Conservation (phyloP, 768 basidiomycete species). For the Cystobasidium onofrii region DNA sequence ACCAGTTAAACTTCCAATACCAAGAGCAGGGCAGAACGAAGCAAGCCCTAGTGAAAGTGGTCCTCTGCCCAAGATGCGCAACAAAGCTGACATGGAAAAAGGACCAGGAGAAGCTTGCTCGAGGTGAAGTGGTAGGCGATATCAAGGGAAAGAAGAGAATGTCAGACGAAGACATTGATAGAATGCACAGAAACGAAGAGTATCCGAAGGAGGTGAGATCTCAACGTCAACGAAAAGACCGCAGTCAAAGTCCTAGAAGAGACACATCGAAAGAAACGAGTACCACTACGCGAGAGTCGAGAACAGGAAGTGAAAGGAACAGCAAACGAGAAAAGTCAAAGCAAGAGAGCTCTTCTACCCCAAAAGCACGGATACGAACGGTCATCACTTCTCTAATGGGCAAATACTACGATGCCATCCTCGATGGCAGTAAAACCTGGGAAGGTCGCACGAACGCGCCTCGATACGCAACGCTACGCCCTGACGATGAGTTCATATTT, state of each 20-base stretch:
- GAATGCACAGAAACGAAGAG: not conserved
- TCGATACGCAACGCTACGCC: not conserved
- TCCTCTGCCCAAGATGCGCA: constrained; percentile 44
- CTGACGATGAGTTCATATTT: not conserved
- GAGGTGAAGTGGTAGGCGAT: not conserved
- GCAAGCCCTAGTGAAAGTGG: constrained; percentile 47
- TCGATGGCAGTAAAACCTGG: constrained; percentile 2
- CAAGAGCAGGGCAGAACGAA: constrained; percentile 44
- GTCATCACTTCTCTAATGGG: constrained; percentile 1
- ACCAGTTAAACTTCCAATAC: constrained; percentile 48
- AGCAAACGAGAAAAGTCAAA: not conserved
- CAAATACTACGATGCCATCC: constrained; percentile 4
- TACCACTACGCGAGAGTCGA: not conserved
- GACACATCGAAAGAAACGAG: not conserved
- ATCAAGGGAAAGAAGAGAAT: not conserved
- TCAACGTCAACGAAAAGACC: not conserved
- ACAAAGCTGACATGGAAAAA: constrained; percentile 44
- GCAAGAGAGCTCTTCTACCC: not conserved
- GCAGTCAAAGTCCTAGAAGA: not conserved
- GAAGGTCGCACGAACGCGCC: constrained; percentile 15
- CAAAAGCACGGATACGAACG: not conserved
- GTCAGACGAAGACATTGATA: not conserved
- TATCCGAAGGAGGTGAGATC: not conserved
- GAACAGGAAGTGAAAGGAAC: not conserved
- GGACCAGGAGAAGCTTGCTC: constrained; percentile 12